Evolutionary conservation across 345 rosid species (phyloP).

Genomic region (Melaleuca alternifolia): DNA sequence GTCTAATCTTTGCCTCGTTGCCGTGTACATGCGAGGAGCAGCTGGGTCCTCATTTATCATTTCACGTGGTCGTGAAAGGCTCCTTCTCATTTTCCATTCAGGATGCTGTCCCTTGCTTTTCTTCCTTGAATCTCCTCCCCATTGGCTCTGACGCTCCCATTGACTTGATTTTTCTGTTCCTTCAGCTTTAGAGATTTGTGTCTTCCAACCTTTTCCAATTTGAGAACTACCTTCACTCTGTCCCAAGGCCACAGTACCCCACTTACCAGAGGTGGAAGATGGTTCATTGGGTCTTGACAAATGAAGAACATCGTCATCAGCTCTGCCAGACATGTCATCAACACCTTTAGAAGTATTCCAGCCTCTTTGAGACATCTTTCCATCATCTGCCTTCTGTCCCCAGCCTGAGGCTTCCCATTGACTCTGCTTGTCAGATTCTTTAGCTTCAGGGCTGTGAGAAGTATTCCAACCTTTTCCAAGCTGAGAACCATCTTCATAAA

Average conservation of each 20-base stretch:
- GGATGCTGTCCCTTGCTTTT: conserved; percentile 35
- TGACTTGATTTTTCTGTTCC: neutral
- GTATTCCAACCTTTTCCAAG: neutral
- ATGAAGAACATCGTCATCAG: neutral
- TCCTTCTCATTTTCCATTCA: conserved; percentile 54
- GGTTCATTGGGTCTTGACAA: neutral
- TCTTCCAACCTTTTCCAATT: neutral
- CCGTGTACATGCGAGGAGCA: conserved; percentile 31
- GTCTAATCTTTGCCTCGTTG: conserved; percentile 61
- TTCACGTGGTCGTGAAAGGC: conserved; percentile 39
- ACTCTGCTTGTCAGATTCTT: neutral
- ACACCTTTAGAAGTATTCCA: neutral
- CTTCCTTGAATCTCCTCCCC: conserved; percentile 18
- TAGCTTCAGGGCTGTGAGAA: neutral
- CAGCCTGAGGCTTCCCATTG: neutral
- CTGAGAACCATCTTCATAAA: neutral
- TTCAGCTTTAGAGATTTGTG: neutral
- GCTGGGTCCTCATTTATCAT: conserved; percentile 14
- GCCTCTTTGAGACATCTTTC: neutral
- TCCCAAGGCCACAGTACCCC: neutral
- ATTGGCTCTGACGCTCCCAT: conserved; percentile 15
- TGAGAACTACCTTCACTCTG: neutral
- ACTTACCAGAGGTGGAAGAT: neutral
- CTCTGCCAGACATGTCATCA: neutral
- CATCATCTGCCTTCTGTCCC: neutral